Conservation (phyloP, 768 basidiomycete genomes). For the Boletus edulis region DNA sequence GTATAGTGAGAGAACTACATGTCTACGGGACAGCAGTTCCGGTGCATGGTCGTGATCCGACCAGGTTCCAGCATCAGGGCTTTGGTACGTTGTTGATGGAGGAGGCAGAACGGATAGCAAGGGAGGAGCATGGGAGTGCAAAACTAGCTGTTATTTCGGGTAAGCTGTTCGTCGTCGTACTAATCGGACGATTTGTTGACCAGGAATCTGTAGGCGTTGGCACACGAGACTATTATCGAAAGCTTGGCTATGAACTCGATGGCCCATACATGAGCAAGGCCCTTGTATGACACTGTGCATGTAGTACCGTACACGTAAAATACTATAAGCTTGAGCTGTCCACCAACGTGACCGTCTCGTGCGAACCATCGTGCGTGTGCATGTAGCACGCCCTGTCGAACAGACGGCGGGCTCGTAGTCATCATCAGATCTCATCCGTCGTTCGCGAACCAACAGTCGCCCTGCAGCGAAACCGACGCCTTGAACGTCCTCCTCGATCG, state of each 20-base stretch:
- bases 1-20: constrained; percentile 93
- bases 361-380: too few species aligned
- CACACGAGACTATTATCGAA: constrained; percentile 94
- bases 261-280: constrained; percentile 98
- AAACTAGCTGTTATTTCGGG: constrained; percentile 98
- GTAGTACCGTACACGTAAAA: background rate
- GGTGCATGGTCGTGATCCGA: constrained; percentile 95
- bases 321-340: too few species aligned
- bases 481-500: too few species aligned
- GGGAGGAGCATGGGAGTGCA: constrained; percentile 94
- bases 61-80: constrained; percentile 96
- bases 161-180: constrained; percentile 31
- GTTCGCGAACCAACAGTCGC: too few species aligned
- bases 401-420: too few species aligned
- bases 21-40: constrained; percentile 98
- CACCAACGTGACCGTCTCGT: too few species aligned
- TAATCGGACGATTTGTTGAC: background rate
- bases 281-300: constrained; percentile 38
- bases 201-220: constrained; percentile 68
- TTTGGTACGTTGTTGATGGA: constrained; percentile 99
- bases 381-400: too few species aligned
- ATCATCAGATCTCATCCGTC: too few species aligned
- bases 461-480: too few species aligned
- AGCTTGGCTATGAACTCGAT: constrained; percentile 91
- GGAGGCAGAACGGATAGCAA: constrained; percentile 96